Percentiles rank a stretch among this genome's conserved stretches.
phyloP scores from a whole-genome alignment of 2,329 filamentous ascomycete genomes.

The Colletotrichum sp. region DNA sequence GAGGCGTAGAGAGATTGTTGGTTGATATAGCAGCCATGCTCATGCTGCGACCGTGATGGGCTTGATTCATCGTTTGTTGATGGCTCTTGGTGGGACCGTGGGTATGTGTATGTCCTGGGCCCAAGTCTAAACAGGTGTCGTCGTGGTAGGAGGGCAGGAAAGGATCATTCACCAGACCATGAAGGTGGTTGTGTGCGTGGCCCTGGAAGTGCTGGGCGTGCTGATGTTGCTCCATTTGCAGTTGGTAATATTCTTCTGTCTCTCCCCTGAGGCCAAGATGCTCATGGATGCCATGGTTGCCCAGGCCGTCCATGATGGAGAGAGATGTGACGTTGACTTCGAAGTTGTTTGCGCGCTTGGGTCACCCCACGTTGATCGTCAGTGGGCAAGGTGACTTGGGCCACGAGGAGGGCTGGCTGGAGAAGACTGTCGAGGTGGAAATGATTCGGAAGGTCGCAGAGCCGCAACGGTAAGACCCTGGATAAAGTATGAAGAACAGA shows the following conservation, averaged over 20 bases:
- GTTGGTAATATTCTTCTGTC: not conserved
- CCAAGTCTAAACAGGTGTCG: slow-evolving; percentile 35
- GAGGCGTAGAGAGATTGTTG: not conserved
- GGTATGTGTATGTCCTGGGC: slow-evolving; percentile 4
- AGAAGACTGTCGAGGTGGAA: not conserved
- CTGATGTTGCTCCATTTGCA: not conserved
- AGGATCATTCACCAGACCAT: not conserved
- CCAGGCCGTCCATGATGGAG: slow-evolving; percentile 25
- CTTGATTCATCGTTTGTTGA: not conserved
- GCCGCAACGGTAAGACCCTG: slow-evolving; percentile 10
- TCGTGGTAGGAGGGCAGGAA: slow-evolving; percentile 25
- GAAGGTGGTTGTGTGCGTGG: not conserved
- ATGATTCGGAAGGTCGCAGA: not conserved
- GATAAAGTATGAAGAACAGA: not conserved
- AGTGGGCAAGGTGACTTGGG: not conserved
- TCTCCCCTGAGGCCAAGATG: not conserved
- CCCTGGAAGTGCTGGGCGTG: not conserved
- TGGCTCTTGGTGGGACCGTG: not conserved
- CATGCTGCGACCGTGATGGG: slow-evolving; percentile 10
- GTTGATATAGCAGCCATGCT: not conserved
- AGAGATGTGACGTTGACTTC: not conserved
- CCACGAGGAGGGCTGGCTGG: not conserved
- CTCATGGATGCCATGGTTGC: not conserved
- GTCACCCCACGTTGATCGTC: not conserved
- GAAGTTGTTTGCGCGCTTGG: not conserved